These are phyloP conservation scores for Mycena epipterygia DNA, from an alignment of 768 basidiomycete genomes.

Conservation along the genomic window DNA sequence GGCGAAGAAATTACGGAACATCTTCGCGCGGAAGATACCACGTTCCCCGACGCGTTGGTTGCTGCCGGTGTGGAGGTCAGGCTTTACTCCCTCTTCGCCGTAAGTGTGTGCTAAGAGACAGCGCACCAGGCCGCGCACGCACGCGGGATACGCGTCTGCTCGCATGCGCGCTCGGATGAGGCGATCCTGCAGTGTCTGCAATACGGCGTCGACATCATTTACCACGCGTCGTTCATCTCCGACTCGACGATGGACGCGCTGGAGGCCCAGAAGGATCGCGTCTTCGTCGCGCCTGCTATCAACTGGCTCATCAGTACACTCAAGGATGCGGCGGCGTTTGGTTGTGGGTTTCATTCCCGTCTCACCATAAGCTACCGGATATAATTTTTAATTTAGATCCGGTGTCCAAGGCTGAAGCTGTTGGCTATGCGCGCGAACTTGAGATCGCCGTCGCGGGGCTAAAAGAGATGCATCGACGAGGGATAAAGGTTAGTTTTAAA, in stretches of 20 bases:
- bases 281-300: conserved; percentile 49
- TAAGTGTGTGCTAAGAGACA: neutral
- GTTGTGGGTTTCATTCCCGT: conserved; percentile 30
- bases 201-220: conserved; percentile 51
- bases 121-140: conserved; percentile 43
- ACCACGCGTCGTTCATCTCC: conserved; percentile 49
- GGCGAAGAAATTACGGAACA: conserved; percentile 52
- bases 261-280: conserved; percentile 49
- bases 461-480: conserved; percentile 52
- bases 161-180: conserved; percentile 52
- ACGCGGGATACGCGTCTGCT: conserved; percentile 51
- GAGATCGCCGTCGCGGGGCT: conserved; percentile 48
- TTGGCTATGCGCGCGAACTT: conserved; percentile 47
- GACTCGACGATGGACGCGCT: conserved; percentile 52
- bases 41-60: conserved; percentile 50
- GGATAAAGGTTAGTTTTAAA: conserved; percentile 40
- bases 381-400: conserved; percentile 15
- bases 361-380: too few species aligned
- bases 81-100: neutral
- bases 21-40: conserved; percentile 51
- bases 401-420: conserved; percentile 35
- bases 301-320: conserved; percentile 45
- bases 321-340: conserved; percentile 41
- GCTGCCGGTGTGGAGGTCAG: conserved; percentile 48
- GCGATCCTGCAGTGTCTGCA: conserved; percentile 50